These are phyloP conservation scores for Termitomyces sp. DNA, from an alignment of 768 basidiomycete species.

Conservation along the genomic window DNA sequence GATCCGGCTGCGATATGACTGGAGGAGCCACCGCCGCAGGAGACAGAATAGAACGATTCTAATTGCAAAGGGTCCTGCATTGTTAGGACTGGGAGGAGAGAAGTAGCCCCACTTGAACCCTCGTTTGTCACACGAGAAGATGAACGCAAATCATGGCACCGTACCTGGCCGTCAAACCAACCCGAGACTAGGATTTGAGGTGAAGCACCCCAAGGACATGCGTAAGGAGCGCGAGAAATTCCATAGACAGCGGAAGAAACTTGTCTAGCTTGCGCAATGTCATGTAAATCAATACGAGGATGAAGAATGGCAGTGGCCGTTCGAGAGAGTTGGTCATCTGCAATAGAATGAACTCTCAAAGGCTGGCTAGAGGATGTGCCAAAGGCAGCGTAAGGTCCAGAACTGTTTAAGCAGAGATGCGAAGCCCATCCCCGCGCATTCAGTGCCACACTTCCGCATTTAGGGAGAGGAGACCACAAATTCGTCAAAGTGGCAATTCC, in stretches of 20 bases:
- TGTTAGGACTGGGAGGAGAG: conserved; percentile 54
- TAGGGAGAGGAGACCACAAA: conserved; percentile 13
- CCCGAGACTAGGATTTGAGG: conserved; percentile 72
- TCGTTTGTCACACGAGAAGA: conserved; percentile 21
- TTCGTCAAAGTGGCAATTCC: conserved; percentile 40
- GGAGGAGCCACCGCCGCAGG: conserved; percentile 65
- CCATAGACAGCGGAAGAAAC: conserved; percentile 65
- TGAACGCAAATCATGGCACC: conserved; percentile 71
- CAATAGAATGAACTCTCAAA: conserved; percentile 51
- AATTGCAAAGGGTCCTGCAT: conserved; percentile 63
- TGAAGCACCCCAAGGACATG: conserved; percentile 66
- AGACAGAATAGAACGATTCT: conserved; percentile 73
- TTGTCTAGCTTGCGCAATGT: conserved; percentile 14
- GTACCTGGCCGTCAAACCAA: conserved; percentile 77
- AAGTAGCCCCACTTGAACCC: conserved; percentile 18
- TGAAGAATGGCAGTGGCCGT: conserved; percentile 47
- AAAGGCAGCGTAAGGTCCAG: conserved; percentile 60
- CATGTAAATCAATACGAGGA: conserved; percentile 23
- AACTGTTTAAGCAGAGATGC: conserved; percentile 46
- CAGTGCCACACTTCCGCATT: conserved; percentile 35
- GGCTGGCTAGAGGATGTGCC: conserved; percentile 60
- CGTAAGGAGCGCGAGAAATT: conserved; percentile 53
- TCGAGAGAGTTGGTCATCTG: conserved; percentile 37
- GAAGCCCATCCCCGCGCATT: conserved; percentile 58
- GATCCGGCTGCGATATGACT: conserved; percentile 71